Conservation (phyloP, 768 basidiomycete genomes). For the Rhodosporidiobolus odoratus region DNA sequence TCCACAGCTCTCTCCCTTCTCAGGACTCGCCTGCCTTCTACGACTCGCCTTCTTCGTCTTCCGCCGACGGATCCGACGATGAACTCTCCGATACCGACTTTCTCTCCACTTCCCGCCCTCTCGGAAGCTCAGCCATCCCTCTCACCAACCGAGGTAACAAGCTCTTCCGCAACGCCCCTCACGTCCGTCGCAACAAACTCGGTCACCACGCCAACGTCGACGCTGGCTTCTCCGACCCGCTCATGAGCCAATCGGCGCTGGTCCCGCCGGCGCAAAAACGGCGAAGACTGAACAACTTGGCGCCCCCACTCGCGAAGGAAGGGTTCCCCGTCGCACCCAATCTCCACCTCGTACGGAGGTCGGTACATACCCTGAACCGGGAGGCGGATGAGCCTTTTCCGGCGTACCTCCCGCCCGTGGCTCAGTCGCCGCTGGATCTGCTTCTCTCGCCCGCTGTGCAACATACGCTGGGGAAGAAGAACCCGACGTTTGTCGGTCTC, state of each 20-base stretch:
- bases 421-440: conserved; percentile 41
- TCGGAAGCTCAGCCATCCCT: background rate
- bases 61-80: background rate
- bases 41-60: conserved; percentile 10
- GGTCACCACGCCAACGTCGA: conserved; percentile 37
- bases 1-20: conserved; percentile 31
- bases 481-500: conserved; percentile 33
- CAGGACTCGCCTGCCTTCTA: conserved; percentile 37
- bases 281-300: conserved; percentile 25
- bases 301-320: background rate
- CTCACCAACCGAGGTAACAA: conserved; percentile 42
- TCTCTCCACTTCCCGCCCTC: background rate
- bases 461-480: conserved; percentile 33
- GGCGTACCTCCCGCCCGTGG: conserved; percentile 35
- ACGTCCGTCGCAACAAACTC: conserved; percentile 32
- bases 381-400: conserved; percentile 23
- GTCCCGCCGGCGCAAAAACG: conserved; percentile 16
- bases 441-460: conserved; percentile 33
- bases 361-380: background rate
- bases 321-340: conserved; percentile 39
- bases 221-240: conserved; percentile 20
- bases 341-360: conserved; percentile 35
- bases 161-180: conserved; percentile 25
- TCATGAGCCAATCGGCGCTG: background rate
- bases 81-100: conserved; percentile 19